phyloP scores from a whole-genome alignment of 2,329 filamentous ascomycete genomes.

The Arachnomyces sp. region DNA sequence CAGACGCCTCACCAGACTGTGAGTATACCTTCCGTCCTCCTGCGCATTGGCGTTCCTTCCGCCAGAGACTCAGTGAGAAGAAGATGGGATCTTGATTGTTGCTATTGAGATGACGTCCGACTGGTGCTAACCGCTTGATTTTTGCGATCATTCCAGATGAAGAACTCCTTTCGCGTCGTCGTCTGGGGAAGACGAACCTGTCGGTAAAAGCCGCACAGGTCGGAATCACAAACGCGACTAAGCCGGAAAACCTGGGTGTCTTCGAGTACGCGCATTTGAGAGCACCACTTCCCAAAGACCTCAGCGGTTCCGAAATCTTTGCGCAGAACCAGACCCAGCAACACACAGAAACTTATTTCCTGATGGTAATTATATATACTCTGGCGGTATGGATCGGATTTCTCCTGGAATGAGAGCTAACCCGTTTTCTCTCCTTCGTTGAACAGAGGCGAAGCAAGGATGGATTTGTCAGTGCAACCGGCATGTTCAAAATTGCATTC shows the following conservation, averaged over 20 bases:
- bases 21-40: conserved; percentile 22
- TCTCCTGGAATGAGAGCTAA: not conserved
- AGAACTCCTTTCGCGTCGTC: conserved; percentile 73
- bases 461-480: conserved; percentile 58
- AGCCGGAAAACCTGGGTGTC: conserved; percentile 65
- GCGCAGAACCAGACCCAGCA: conserved; percentile 56
- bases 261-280: conserved; percentile 97
- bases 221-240: conserved; percentile 63
- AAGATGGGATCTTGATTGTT: not conserved
- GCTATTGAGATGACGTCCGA: conserved; percentile 6
- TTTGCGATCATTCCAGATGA: conserved; percentile 45
- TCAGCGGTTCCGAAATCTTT: conserved; percentile 85
- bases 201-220: conserved; percentile 70
- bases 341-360: conserved; percentile 73
- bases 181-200: conserved; percentile 87
- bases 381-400: not conserved
- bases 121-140: conserved; percentile 7
- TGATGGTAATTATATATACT: conserved; percentile 57
- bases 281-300: conserved; percentile 83
- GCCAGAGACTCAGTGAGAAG: not conserved
- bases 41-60: not conserved
- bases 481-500: conserved; percentile 64
- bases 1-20: conserved; percentile 38
- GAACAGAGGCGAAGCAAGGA: conserved; percentile 55
- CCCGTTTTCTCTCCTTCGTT: not conserved